Evolutionary conservation across 2,329 filamentous ascomycete genomes (phyloP).

Genomic region (Stachybotrys chlorohalonatus): DNA sequence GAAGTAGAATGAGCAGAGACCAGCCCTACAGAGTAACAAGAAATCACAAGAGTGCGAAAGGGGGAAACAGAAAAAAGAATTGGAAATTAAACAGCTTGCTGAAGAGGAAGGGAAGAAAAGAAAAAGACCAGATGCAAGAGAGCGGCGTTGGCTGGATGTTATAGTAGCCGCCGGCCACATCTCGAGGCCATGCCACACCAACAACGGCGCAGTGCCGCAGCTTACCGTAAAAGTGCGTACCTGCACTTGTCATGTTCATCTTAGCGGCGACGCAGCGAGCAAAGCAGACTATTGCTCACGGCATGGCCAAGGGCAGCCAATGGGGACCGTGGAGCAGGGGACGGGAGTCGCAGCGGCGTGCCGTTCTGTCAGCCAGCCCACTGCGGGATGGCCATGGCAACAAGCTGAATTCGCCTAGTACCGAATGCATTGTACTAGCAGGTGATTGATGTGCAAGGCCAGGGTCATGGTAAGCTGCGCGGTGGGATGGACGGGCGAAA

Average conservation of each 20-base stretch:
- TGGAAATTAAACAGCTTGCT: constrained; percentile 54
- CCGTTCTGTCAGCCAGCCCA: background rate
- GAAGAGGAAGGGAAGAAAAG: constrained; percentile 39
- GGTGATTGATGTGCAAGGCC: background rate
- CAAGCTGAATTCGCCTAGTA: background rate
- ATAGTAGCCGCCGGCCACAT: constrained; percentile 11
- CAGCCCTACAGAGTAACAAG: constrained; percentile 39
- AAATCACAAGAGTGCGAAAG: constrained; percentile 26
- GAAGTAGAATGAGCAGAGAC: constrained; percentile 37
- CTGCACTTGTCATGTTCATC: background rate
- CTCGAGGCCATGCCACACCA: background rate
- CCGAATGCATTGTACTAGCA: background rate
- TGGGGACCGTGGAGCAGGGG: background rate
- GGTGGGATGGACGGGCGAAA: background rate
- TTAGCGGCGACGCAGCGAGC: background rate
- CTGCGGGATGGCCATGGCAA: background rate
- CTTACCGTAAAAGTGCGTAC: background rate
- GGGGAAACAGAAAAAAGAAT: constrained; percentile 40
- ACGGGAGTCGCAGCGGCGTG: background rate
- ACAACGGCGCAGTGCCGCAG: background rate
- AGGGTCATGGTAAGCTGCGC: background rate
- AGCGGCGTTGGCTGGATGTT: constrained; percentile 25
- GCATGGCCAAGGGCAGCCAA: background rate
- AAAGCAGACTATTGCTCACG: background rate
- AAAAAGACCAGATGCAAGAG: constrained; percentile 26